phyloP scores from a whole-genome alignment of 1,284 basidiomycete genomes.

The Sanghuangporus baumii region DNA sequence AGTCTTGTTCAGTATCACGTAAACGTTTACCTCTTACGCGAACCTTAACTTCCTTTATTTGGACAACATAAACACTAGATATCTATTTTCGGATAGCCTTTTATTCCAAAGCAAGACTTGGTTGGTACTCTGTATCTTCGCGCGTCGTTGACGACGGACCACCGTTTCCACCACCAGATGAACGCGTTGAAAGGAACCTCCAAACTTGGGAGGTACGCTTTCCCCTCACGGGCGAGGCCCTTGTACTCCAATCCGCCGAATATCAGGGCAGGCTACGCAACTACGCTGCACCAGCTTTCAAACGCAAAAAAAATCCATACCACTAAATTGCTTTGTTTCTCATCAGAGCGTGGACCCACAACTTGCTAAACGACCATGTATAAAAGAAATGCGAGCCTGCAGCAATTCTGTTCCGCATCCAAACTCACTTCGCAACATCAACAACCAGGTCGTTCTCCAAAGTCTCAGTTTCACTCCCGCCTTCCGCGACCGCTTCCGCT shows the following conservation, averaged over 20 bases:
- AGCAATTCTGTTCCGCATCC: not conserved
- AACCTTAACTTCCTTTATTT: not conserved
- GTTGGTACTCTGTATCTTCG: not conserved
- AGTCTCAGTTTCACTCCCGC: constrained; percentile 1
- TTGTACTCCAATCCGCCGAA: constrained; percentile 14
- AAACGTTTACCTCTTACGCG: not conserved
- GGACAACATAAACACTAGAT: too few species aligned
- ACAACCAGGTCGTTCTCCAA: not conserved
- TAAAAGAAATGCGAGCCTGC: not conserved
- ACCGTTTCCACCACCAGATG: constrained; percentile 3
- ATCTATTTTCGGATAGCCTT: too few species aligned
- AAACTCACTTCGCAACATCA: constrained; percentile 2
- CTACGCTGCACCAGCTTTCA: not conserved
- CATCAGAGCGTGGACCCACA: constrained; percentile 8
- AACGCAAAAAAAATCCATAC: not conserved
- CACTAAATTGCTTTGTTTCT: not conserved
- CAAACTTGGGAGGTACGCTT: not conserved
- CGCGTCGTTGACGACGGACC: constrained; percentile 3
- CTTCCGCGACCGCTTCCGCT: constrained; percentile 2
- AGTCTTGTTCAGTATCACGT: not conserved
- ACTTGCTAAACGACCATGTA: constrained; percentile 2
- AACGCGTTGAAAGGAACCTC: constrained; percentile 9
- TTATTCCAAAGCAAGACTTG: not conserved
- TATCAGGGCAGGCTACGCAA: constrained; percentile 2
- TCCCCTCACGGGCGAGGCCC: constrained; percentile 1